A percentile compares a stretch with the other conserved stretches of the same genome.
These are phyloP conservation scores for Telopea speciosissima DNA, from an alignment of 177 flowering plant species.

Conservation along the genomic window DNA sequence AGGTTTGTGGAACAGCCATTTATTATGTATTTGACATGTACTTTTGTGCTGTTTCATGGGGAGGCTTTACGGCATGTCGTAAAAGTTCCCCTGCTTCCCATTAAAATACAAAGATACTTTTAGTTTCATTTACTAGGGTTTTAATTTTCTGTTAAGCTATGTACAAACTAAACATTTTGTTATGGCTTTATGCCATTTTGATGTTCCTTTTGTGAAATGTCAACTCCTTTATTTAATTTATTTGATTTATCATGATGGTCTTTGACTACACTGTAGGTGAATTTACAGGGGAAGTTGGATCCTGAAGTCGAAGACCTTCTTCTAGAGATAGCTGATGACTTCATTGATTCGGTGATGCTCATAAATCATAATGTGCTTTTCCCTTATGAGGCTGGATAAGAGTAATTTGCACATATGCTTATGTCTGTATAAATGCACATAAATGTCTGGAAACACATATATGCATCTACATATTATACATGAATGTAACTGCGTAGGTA, in stretches of 20 bases:
- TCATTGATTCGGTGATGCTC: slow-evolving; percentile 73
- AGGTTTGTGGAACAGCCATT: neutral
- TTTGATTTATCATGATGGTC: neutral
- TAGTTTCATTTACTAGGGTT: neutral
- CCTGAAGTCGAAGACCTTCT: slow-evolving; percentile 70
- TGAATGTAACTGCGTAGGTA: too few species aligned
- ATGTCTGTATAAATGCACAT: slow-evolving; percentile 30
- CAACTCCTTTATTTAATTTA: neutral
- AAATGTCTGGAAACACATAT: too few species aligned
- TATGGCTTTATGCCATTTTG: neutral
- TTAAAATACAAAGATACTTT: neutral
- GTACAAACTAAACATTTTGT: neutral
- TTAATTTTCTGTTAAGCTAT: neutral
- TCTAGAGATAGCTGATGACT: slow-evolving; percentile 77
- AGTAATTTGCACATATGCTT: neutral
- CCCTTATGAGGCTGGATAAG: slow-evolving; percentile 12
- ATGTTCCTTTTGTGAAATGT: neutral
- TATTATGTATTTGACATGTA: neutral
- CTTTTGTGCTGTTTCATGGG: neutral
- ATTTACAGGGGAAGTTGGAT: slow-evolving; percentile 51
- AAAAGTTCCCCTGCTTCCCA: neutral
- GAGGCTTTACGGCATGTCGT: neutral
- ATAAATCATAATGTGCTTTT: slow-evolving; percentile 9
- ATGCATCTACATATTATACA: too few species aligned
- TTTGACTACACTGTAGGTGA: slow-evolving; percentile 40